Evolutionary conservation across 177 flowering plant genomes (phyloP), one percentile per base, ranked within the genome.

Genomic region (Vitis hybrid): DNA sequence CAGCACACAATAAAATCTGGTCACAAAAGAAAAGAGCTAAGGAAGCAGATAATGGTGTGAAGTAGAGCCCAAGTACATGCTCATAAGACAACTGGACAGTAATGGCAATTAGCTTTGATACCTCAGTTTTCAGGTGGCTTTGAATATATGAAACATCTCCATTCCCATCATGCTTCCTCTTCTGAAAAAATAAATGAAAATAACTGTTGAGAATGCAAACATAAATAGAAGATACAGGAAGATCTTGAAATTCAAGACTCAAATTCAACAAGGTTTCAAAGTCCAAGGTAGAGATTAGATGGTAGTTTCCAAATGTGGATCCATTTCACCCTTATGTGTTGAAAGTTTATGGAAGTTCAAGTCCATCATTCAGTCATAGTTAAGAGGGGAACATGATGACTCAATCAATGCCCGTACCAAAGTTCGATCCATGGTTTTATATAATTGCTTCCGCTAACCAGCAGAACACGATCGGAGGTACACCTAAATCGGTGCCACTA

Each of bases 61-160:
- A 27, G 27, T 27, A 27, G 27, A 27, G 27, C 27, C 27, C 27
- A 27, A 27, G 27, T 27, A 63, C 18, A 63, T 6, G 3, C 46
- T 48, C 21, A 7, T n/a, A 2, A 9, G n/a, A 63, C 2, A n/a
- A 49, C 54, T 5, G 11, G 11, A 2, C 16, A n/a, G 6, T 6
- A 51, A 62, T 24, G 13, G 12, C 57, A 35, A 24, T 57, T 60
- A 18, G 11, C 62, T 48, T 5, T 40, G 4, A 71, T 81, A 88
- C 87, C 89, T 88, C 83, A 71, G 82, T 88, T 80, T 82, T 88
- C 82, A 83, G 82, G 75, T 85, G 89, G 57, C 72, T 85, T 70
- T 82, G 83, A 72, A 81, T 62, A 62, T 84, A 90, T 66, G 50
- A 12, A 9, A 67, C 15, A 63, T 85, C 82, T 24, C 81, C 89